Evolutionary conservation across 176 grass and related monocot species (phyloP).

Genomic region (Luzula sylvatica): DNA sequence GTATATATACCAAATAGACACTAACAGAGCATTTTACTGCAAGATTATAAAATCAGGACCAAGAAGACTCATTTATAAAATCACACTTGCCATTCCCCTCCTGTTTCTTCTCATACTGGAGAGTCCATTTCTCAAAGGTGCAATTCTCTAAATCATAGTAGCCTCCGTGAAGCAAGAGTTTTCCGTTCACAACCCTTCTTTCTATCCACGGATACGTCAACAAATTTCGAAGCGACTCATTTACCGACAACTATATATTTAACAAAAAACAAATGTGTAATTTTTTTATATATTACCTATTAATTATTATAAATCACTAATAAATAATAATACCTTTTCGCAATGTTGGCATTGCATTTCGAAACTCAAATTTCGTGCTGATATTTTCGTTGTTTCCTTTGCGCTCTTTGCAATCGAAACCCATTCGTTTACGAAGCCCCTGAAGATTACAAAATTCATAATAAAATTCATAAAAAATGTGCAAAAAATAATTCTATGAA

Average conservation of each 20-base stretch:
- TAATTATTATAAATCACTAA: background rate
- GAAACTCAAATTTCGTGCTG: constrained; percentile 76
- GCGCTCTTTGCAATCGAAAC: constrained; percentile 70
- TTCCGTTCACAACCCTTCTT: constrained; percentile 64
- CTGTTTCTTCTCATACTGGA: constrained; percentile 56
- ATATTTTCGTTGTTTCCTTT: constrained; percentile 70
- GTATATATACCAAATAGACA: no score
- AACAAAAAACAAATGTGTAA: constrained; percentile 18
- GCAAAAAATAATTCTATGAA: background rate
- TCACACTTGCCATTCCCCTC: no score
- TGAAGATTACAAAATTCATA: constrained; percentile 16
- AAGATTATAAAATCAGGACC: no score
- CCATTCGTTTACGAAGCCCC: constrained; percentile 74
- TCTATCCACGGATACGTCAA: constrained; percentile 94
- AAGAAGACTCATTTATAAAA: no score
- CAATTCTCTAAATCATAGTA: constrained; percentile 88
- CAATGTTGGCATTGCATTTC: constrained; percentile 86
- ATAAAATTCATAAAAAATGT: no score
- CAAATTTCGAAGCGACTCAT: constrained; percentile 77
- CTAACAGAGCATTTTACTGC: no score
- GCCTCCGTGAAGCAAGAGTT: constrained; percentile 67
- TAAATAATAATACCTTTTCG: constrained; percentile 50
- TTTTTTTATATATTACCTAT: no score
- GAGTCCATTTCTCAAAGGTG: constrained; percentile 90
- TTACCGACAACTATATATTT: constrained; percentile 63